Evolutionary conservation across 345 rosid genomes (phyloP).

Genomic region (Syzygium aromaticum): DNA sequence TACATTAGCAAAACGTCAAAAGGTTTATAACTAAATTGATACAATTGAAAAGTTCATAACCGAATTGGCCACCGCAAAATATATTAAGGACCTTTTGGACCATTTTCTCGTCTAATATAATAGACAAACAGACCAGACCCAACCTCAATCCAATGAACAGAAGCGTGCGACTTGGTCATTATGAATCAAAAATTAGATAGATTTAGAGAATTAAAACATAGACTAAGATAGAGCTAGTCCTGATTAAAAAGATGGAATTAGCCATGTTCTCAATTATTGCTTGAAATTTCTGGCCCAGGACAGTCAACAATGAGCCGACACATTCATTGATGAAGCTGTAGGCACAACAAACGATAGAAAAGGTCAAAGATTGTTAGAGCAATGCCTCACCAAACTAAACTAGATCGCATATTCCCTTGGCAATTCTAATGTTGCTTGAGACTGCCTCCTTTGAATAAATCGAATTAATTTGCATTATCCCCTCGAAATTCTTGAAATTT

Average conservation of each 20-base stretch:
- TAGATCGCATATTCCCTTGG: not conserved
- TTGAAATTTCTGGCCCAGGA: not conserved
- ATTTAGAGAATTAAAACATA: not conserved
- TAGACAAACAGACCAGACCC: not conserved
- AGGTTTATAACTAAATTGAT: not conserved
- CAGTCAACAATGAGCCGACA: not conserved
- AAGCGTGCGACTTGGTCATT: not conserved
- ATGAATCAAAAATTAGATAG: not conserved
- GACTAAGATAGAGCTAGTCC: not conserved
- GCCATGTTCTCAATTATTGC: not conserved
- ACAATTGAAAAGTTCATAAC: not conserved
- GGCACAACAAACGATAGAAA: not conserved
- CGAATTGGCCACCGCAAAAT: not conserved
- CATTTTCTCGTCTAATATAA: not conserved
- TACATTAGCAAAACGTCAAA: too few relatives aligned
- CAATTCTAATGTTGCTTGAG: not conserved
- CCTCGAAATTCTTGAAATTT: not conserved
- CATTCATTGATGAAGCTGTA: not conserved
- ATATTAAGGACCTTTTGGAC: not conserved
- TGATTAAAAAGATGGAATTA: not conserved
- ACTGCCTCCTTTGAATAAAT: not conserved
- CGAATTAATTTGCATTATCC: not conserved
- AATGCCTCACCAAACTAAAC: not conserved
- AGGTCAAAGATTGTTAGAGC: not conserved
- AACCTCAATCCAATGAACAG: not conserved